Conservation (phyloP, 345 rosid genomes). For the Euclidium syriacum region DNA sequence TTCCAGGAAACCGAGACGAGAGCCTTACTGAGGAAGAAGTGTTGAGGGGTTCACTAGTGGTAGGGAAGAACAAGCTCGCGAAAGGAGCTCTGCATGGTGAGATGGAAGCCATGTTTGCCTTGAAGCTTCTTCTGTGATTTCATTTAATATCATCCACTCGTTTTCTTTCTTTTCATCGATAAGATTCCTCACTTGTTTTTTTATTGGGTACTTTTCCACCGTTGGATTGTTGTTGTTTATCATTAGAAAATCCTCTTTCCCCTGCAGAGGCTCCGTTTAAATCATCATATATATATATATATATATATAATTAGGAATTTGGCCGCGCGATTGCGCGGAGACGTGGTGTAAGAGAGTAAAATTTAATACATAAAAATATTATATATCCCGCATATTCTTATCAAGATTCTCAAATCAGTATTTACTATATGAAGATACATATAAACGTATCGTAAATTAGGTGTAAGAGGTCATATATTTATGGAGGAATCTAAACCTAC, state of each 20-base stretch:
- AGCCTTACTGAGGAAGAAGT: slow-evolving; percentile 25
- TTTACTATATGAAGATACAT: no score
- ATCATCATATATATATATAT: no score
- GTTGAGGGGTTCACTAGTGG: slow-evolving; percentile 34
- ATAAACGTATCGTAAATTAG: no score
- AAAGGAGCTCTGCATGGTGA: slow-evolving; percentile 34
- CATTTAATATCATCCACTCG: slow-evolving; percentile 17
- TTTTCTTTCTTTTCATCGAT: slow-evolving; percentile 1
- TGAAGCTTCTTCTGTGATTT: not conserved
- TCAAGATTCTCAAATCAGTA: no score
- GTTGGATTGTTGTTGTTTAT: slow-evolving; percentile 40
- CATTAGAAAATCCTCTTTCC: slow-evolving; percentile 10
- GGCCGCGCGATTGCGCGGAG: no score
- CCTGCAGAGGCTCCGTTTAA: not conserved
- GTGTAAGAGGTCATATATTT: no score
- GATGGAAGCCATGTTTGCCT: slow-evolving; percentile 42
- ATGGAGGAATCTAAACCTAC: no score
- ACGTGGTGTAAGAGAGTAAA: no score
- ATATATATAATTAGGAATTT: no score
- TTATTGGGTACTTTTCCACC: slow-evolving; percentile 23
- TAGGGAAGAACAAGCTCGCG: slow-evolving; percentile 14
- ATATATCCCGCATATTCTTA: no score
- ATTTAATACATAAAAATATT: no score
- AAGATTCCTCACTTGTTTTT: slow-evolving; percentile 16
- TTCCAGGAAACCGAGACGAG: slow-evolving; percentile 54